Evolutionary conservation across 2,329 filamentous ascomycete species (phyloP), one percentile per base, ranked within the genome.

Genomic region (Pseudogymnoascus verrucosus): DNA sequence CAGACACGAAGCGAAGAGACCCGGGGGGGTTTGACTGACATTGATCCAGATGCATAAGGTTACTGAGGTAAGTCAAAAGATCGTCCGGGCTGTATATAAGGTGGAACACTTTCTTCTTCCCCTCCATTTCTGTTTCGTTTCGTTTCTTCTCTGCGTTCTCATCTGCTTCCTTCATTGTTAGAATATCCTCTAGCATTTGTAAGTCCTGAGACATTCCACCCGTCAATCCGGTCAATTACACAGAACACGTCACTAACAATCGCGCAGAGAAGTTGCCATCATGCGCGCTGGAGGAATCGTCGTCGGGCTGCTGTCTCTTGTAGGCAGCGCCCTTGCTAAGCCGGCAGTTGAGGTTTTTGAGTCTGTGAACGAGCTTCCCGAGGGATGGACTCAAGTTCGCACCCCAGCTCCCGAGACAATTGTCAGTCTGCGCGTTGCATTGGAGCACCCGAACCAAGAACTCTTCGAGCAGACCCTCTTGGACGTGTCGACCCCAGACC

Each of bases 401-500:
- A 65, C 54, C 54, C 68, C 69, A 19, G 28, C 64, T 28, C 65
- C 68, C 4, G 23, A 51, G 7, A 66, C 67, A 39, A 64, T 31
- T 1, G 37, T 71, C 16, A 63, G 61, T 26, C 66, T 71, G 8
- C 65, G 67, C 51, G 66, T 71, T 51, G 70, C 69, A 11, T 61
- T 64, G 14, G 28, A 63, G 21, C 59, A 64, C 28, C 60, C 60
- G 12, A 39, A 63, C 28, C 60, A 62, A 12, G 47, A 37, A 7
- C 63, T 64, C 28, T 62, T 63, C 54, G 60, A 64, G 31, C 37
- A 64, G 60, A 62, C 61, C 14, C 65, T 75, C 34, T 68, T 73
- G 44, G 70, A 73, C 54, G 69, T 76, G 64, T 81, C 80, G 19
- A 80, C 79, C 0, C 82, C 82, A 1, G 75, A 76, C 5, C 73